A percentile compares a stretch with the other conserved stretches of the same genome.
phyloP scores from a whole-genome alignment of 1,284 basidiomycete species.

The Cryptococcus wingfieldii region DNA sequence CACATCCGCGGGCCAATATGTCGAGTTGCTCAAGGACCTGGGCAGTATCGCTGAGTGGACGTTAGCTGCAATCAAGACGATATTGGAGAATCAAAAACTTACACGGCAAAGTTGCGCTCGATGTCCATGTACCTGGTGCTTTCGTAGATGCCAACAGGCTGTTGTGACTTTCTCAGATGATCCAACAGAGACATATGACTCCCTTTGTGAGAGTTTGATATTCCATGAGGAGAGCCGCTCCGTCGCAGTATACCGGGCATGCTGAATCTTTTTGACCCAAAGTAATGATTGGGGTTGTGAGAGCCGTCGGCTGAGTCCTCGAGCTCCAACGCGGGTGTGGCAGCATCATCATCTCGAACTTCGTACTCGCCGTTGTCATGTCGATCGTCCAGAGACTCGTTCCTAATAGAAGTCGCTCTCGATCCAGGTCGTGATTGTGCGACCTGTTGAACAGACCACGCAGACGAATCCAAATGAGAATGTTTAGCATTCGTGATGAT shows the following conservation, averaged over 20 bases:
- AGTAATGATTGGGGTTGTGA: conserved; percentile 7
- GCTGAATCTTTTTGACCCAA: conserved; percentile 10
- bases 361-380: conserved; percentile 8
- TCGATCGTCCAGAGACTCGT: conserved; percentile 9
- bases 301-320: conserved; percentile 2
- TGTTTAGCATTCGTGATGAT: conserved; percentile 40
- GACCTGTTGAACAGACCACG: conserved; percentile 30
- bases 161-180: conserved; percentile 47
- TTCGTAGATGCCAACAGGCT: conserved; percentile 76
- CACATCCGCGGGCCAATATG: conserved; percentile 58
- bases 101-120: conserved; percentile 54
- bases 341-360: conserved; percentile 1
- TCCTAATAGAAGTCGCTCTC: conserved; percentile 24
- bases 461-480: conserved; percentile 43
- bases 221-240: conserved; percentile 17
- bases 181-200: conserved; percentile 42
- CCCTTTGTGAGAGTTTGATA: conserved; percentile 14
- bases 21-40: conserved; percentile 55
- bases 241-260: conserved; percentile 14
- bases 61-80: background rate
- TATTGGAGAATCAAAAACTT: conserved; percentile 6
- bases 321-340: conserved; percentile 9
- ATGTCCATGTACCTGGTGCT: conserved; percentile 71
- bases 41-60: conserved; percentile 48
- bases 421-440: conserved; percentile 20